Conservation (phyloP, 2,329 filamentous ascomycete species). For the Xylariaceae sp. region DNA sequence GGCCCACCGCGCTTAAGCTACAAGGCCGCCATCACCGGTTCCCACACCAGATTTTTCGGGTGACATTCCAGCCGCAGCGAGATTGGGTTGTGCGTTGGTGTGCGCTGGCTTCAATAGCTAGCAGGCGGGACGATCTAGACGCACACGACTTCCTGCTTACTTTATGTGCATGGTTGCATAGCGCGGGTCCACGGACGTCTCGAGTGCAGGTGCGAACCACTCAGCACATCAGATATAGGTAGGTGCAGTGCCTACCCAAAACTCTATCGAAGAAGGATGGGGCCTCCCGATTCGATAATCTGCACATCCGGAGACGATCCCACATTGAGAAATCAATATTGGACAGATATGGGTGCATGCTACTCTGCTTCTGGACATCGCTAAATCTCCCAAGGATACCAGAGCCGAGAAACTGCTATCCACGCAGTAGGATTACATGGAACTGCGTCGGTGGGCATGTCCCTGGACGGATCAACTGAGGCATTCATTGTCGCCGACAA, state of each 20-base stretch:
- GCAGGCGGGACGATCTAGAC: conserved; percentile 10
- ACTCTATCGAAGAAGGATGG: no score
- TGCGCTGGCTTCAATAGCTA: conserved; percentile 13
- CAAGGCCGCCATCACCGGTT: conserved; percentile 14
- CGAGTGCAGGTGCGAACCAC: neutral
- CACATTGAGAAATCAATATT: no score
- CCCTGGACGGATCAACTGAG: conserved; percentile 12
- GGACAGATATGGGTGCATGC: no score
- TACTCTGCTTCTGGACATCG: no score
- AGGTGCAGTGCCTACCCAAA: no score
- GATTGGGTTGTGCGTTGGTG: conserved; percentile 13
- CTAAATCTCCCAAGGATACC: no score
- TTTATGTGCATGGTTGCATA: conserved; percentile 14
- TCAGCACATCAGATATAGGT: neutral
- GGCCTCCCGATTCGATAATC: no score
- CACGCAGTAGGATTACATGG: conserved; percentile 12
- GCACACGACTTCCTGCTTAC: no score
- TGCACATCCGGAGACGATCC: no score
- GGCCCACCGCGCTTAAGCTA: conserved; percentile 14
- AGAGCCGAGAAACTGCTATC: no score
- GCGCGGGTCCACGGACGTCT: conserved; percentile 10
- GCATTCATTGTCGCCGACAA: no score
- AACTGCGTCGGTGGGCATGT: conserved; percentile 8
- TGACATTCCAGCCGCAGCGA: conserved; percentile 16
- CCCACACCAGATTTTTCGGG: conserved; percentile 10